These are phyloP conservation scores for Naegleria gruberi DNA, from an alignment of 208 protist species.

Conservation along the genomic window DNA sequence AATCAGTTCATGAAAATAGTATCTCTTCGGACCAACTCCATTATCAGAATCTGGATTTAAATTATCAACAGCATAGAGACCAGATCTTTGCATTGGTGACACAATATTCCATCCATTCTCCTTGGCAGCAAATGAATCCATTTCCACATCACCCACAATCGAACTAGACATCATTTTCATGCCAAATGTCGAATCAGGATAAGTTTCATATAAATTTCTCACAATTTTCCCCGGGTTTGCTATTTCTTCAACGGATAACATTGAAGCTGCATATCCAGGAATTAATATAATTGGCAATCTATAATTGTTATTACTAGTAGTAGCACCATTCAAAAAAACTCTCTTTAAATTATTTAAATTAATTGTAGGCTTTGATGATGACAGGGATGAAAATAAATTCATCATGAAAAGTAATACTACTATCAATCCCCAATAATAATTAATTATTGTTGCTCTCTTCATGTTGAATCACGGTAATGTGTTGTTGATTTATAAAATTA, in stretches of 20 bases:
- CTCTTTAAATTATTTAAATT: too few species aligned
- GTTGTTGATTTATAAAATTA: too few species aligned
- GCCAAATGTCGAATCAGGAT: background rate
- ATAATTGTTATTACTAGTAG: too few species aligned
- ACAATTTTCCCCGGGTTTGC: background rate
- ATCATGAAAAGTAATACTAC: too few species aligned
- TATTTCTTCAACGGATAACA: background rate
- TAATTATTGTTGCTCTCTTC: too few species aligned
- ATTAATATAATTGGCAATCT: conserved; percentile 8
- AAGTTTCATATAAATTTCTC: background rate
- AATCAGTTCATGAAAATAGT: conserved; percentile 17
- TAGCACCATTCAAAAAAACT: too few species aligned
- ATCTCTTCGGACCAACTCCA: background rate
- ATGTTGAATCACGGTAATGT: too few species aligned
- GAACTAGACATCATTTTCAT: background rate
- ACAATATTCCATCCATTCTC: background rate
- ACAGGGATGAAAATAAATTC: too few species aligned
- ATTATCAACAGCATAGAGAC: background rate
- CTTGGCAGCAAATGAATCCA: background rate
- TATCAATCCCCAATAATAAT: too few species aligned
- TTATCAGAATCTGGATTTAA: background rate
- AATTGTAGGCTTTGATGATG: too few species aligned
- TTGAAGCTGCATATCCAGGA: background rate
- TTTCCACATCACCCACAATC: background rate
- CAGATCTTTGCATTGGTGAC: background rate